Conservation (phyloP, 441 rosid species). For the Corymbia calophylla region DNA sequence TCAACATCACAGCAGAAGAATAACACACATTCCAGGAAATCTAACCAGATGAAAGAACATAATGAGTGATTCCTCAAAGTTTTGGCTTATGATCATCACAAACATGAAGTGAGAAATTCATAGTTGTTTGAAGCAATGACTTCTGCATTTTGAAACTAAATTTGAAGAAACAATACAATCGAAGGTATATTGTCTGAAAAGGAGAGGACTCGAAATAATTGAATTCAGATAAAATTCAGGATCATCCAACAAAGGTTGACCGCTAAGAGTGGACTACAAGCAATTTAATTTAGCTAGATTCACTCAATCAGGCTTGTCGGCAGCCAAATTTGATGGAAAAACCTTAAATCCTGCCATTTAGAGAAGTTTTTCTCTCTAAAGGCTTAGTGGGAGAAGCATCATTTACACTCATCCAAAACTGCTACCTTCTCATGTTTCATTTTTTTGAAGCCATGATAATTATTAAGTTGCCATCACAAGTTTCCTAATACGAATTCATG, state of each 20-base stretch:
- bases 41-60: neutral
- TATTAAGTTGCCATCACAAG: neutral
- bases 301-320: neutral
- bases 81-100: too few relatives aligned
- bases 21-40: neutral
- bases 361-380: neutral
- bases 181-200: neutral
- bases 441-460: neutral
- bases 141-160: too few relatives aligned
- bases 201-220: neutral
- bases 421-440: neutral
- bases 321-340: neutral
- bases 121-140: too few relatives aligned
- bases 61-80: too few relatives aligned
- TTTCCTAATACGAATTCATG: neutral
- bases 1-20: neutral
- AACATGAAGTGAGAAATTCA: too few relatives aligned
- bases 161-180: neutral
- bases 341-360: neutral
- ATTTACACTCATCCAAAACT: neutral
- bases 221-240: neutral
- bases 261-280: neutral
- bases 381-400: neutral
- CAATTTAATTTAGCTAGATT: neutral
- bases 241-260: neutral